These are phyloP conservation scores for Cucurbita ficifolia DNA, from an alignment of 306 rosid genomes.

Conservation along the genomic window DNA sequence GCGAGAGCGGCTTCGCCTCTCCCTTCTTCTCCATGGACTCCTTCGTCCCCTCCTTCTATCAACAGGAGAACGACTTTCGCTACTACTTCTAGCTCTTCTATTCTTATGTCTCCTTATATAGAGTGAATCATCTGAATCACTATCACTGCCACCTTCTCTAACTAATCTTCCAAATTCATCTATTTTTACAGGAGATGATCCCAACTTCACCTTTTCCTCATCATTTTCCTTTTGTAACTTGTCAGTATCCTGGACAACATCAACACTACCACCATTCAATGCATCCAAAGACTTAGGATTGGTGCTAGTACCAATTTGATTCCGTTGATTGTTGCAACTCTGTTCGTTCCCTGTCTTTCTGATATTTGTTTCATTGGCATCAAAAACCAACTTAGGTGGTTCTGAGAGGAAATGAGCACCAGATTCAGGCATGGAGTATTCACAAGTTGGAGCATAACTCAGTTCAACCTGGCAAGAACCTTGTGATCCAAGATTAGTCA, in stretches of 20 bases:
- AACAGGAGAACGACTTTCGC: conserved; percentile 53
- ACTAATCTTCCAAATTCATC: conserved; percentile 82
- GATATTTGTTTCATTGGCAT: conserved; percentile 8
- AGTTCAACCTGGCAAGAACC: conserved; percentile 13
- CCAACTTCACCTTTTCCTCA: conserved; percentile 23
- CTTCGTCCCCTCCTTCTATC: conserved; percentile 48
- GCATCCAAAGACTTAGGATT: conserved; percentile 25
- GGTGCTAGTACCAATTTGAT: conserved; percentile 16
- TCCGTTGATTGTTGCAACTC: conserved; percentile 10
- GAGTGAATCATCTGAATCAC: conserved; percentile 51
- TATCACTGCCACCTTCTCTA: conserved; percentile 55
- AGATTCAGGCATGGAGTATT: conserved; percentile 15
- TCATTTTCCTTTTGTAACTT: conserved; percentile 24
- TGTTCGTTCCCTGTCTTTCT: background rate
- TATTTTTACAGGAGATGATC: conserved; percentile 33
- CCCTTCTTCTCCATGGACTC: conserved; percentile 64
- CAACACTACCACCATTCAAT: conserved; percentile 17
- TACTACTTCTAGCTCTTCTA: conserved; percentile 59
- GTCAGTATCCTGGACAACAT: conserved; percentile 14
- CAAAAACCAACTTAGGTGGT: conserved; percentile 17
- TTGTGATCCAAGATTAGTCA: conserved; percentile 19
- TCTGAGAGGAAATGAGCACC: conserved; percentile 21
- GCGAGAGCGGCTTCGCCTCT: conserved; percentile 64
- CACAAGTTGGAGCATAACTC: conserved; percentile 15
- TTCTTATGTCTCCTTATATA: conserved; percentile 22